Evolutionary conservation across 2,329 filamentous ascomycete species (phyloP), one percentile per base, ranked within the genome.

Genomic region (Colletotrichum sp.): DNA sequence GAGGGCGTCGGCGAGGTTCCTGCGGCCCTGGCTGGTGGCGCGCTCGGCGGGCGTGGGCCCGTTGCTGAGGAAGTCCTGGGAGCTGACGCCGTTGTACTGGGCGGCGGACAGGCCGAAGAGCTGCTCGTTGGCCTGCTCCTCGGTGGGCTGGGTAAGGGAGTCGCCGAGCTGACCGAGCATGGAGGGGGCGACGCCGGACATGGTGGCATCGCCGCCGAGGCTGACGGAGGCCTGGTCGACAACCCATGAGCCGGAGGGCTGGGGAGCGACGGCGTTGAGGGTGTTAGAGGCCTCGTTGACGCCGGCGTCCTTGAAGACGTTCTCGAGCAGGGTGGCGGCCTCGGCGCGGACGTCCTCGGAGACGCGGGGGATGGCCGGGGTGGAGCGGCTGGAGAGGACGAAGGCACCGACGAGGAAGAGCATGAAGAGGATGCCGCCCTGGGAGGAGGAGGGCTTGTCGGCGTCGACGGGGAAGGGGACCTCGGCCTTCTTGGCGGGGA

Each of bases 371-470:
- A 98, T 93, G 79, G 92, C 92, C 52, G 93, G 92, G n/a, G 90
- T 88, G 24, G 93, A 89, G 79, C 92, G 92, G 86, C 96, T 98
- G 36, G 96, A 98, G 77, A 97, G 94, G 80, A 99, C 96, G 83
- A 98, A 98, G 69, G 97, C 97, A 83, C 97, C 97, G 79, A 98
- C 96, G 71, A 99, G 94, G 82, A 99, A 94, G 80, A 98, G 94
- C 95, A 98, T 98, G 85, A 96, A 94, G 84, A 99, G 90, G 81
- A 99, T 87, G 81, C 95, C 92, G 68, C 95, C 95, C 81, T 96
- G 95, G 79, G 95, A 93, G 77, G 93, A 90, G 75, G 91, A 87
- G 12, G 44, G 44, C 87, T 93, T 93, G 78, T 94, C 92, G 75
- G 85, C 84, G 57, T 92, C 89, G 80, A 83, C 83, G 59, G 86